phyloP scores from a whole-genome alignment of 2,329 filamentous ascomycete species.

The Periglandula ipomoeae region DNA sequence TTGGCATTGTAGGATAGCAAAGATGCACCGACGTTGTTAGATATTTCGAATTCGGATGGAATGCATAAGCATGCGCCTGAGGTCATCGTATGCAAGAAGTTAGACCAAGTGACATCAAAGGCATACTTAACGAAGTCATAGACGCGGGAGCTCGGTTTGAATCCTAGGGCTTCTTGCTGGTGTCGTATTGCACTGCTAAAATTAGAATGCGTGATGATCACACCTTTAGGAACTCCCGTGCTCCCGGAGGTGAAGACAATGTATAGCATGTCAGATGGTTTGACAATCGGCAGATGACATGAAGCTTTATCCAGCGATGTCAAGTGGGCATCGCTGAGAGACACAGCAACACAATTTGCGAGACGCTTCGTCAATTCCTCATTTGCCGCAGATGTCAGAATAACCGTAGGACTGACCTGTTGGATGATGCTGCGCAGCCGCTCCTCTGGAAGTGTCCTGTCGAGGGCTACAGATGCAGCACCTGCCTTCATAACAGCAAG shows the following conservation, averaged over 20 bases:
- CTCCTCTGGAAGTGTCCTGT: conserved; percentile 8
- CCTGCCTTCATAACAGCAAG: conserved; percentile 25
- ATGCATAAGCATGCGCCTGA: conserved; percentile 9
- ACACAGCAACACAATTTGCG: neutral
- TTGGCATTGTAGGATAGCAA: conserved; percentile 30
- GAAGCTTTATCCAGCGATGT: neutral
- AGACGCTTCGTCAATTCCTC: neutral
- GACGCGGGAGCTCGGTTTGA: conserved; percentile 4
- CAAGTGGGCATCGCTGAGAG: neutral
- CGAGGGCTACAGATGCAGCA: conserved; percentile 12
- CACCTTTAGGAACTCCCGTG: conserved; percentile 15
- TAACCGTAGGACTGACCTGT: conserved; percentile 1
- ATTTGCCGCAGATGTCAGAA: conserved; percentile 2
- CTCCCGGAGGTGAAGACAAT: conserved; percentile 15
- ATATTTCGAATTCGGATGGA: conserved; percentile 27
- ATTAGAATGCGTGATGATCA: conserved; percentile 10
- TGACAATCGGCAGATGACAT: neutral
- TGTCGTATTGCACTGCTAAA: conserved; percentile 7
- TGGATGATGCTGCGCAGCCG: conserved; percentile 5
- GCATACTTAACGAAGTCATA: conserved; percentile 9
- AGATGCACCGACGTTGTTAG: conserved; percentile 34
- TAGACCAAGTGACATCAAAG: conserved; percentile 8
- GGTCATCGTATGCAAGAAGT: conserved; percentile 7
- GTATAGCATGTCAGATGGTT: conserved; percentile 2
- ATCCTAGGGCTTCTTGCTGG: conserved; percentile 5